These are phyloP conservation scores for Kodamaea restingae DNA, from an alignment of 805 yeast species.

Conservation along the genomic window DNA sequence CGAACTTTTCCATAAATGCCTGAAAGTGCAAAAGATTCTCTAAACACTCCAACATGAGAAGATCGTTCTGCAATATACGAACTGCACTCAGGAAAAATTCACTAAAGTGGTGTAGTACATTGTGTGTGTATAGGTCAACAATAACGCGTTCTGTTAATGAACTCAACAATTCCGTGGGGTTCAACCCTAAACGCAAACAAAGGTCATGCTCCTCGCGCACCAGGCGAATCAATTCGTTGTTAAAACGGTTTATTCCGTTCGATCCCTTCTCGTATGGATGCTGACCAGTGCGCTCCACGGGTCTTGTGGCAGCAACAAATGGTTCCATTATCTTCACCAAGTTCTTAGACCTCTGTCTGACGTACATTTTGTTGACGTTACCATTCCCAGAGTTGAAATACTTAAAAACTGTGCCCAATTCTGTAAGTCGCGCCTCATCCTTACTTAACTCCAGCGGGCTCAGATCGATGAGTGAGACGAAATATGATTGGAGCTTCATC, in stretches of 20 bases:
- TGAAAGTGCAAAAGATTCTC: constrained; percentile 36
- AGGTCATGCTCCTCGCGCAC: constrained; percentile 50
- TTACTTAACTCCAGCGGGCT: constrained; percentile 24
- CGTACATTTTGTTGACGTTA: constrained; percentile 13
- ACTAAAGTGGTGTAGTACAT: constrained; percentile 14
- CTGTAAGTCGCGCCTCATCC: constrained; percentile 17
- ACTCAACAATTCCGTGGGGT: constrained; percentile 8
- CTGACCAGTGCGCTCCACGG: constrained; percentile 27
- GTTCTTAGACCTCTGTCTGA: constrained; percentile 22
- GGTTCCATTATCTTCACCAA: constrained; percentile 43
- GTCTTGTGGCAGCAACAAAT: constrained; percentile 44
- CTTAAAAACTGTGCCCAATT: constrained; percentile 10
- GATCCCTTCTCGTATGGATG: constrained; percentile 59
- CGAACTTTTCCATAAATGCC: constrained; percentile 12
- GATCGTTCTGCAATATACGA: constrained; percentile 21
- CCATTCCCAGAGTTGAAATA: constrained; percentile 12
- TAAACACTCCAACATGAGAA: constrained; percentile 39
- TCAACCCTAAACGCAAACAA: constrained; percentile 27
- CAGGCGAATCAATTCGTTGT: constrained; percentile 47
- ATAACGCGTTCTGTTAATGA: constrained; percentile 10
- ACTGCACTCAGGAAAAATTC: constrained; percentile 13
- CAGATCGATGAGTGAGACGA: constrained; percentile 42
- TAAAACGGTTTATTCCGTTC: constrained; percentile 53
- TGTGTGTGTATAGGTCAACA: constrained; percentile 11
- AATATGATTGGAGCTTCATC: constrained; percentile 46